Evolutionary conservation across 768 basidiomycete species (phyloP).

Genomic region (Lepiota brunneoincarnata): DNA sequence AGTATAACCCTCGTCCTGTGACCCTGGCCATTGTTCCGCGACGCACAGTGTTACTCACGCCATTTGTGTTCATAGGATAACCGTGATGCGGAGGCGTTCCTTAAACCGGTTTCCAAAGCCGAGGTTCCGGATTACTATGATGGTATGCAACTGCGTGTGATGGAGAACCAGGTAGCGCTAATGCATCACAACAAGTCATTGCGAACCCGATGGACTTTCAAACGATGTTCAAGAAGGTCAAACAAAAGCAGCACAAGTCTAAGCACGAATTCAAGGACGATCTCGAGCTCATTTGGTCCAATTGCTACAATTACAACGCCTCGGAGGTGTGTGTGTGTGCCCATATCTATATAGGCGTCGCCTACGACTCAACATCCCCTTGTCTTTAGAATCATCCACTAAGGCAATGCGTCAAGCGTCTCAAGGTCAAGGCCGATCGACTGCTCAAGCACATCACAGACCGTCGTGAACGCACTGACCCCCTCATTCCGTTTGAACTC

Average conservation of each 20-base stretch:
- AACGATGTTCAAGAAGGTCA: conserved; percentile 92
- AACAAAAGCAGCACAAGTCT: conserved; percentile 88
- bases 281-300: conserved; percentile 95
- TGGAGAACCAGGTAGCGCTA: conserved; percentile 6
- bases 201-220: conserved; percentile 93
- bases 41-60: conserved; percentile 28
- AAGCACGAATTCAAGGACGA: conserved; percentile 94
- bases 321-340: conserved; percentile 79
- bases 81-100: conserved; percentile 91
- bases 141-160: conserved; percentile 43
- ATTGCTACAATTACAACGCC: conserved; percentile 91
- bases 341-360: background rate
- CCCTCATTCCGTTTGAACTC: conserved; percentile 53
- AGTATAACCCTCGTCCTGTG: conserved; percentile 65
- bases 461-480: conserved; percentile 76
- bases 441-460: conserved; percentile 90
- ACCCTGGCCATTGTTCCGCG: conserved; percentile 16
- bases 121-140: conserved; percentile 95
- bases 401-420: conserved; percentile 73
- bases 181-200: conserved; percentile 68
- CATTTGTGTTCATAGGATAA: conserved; percentile 51
- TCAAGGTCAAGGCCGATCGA: conserved; percentile 81
- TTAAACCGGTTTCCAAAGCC: conserved; percentile 86
- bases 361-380: background rate
- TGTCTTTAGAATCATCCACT: conserved; percentile 77